These are phyloP conservation scores for Trypanosoma mega DNA, from an alignment of 208 protist species.

Conservation along the genomic window DNA sequence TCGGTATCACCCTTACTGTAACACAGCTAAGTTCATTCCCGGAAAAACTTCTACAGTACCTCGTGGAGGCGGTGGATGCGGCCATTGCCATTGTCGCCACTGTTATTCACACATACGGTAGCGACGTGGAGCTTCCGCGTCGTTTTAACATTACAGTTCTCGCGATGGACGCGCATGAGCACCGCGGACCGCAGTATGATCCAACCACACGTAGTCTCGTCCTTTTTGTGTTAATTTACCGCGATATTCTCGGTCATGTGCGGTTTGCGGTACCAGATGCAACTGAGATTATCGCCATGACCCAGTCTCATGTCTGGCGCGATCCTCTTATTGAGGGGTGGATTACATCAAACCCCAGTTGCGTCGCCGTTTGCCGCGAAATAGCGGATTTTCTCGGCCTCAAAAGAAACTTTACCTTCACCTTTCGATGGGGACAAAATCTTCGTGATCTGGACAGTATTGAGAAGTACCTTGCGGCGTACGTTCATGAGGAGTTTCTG, in stretches of 20 bases:
- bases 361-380: constrained; percentile 41
- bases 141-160: constrained; percentile 63
- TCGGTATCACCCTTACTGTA: constrained; percentile 67
- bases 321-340: constrained; percentile 86
- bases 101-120: constrained; percentile 44
- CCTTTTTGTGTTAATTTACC: constrained; percentile 50
- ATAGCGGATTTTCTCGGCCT: constrained; percentile 46
- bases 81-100: constrained; percentile 54
- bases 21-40: constrained; percentile 47
- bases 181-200: constrained; percentile 57
- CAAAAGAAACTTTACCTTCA: constrained; percentile 38
- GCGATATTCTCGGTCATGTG: constrained; percentile 47
- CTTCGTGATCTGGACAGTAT: constrained; percentile 49
- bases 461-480: constrained; percentile 62
- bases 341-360: constrained; percentile 56
- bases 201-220: constrained; percentile 55
- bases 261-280: constrained; percentile 54
- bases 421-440: constrained; percentile 74
- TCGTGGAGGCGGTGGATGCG: constrained; percentile 75
- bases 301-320: constrained; percentile 77
- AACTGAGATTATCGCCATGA: constrained; percentile 59
- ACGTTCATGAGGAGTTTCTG: constrained; percentile 65
- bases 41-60: constrained; percentile 73
- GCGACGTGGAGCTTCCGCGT: constrained; percentile 40
- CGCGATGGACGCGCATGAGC: constrained; percentile 23